These are phyloP conservation scores for Taphrina confusa DNA, from an alignment of 1,139 yeast genomes.

Conservation along the genomic window DNA sequence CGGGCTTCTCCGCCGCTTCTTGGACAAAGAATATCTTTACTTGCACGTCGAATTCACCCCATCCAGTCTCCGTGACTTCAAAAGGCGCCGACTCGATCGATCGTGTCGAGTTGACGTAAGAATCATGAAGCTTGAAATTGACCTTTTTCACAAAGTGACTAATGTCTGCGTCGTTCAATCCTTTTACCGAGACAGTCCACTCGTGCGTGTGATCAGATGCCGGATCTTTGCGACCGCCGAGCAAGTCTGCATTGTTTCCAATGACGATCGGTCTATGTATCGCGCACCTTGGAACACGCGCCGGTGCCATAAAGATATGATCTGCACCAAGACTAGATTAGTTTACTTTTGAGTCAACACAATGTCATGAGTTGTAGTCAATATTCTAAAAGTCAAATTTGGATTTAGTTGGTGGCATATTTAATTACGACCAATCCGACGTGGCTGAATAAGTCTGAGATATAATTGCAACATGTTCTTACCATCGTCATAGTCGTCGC, in stretches of 20 bases:
- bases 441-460: no score
- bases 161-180: conserved; percentile 78
- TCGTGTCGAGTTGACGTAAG: conserved; percentile 81
- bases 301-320: conserved; percentile 35
- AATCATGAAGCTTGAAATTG: conserved; percentile 90
- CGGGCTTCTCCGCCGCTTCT: conserved; percentile 84
- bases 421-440: no score
- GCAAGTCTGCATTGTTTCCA: conserved; percentile 35
- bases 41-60: conserved; percentile 98
- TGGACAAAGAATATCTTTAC: conserved; percentile 81
- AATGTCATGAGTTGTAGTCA: no score
- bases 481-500: no score
- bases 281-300: conserved; percentile 34
- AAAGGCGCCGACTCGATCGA: conserved; percentile 87
- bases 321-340: no score
- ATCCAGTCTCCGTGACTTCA: conserved; percentile 94
- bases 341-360: no score
- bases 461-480: no score
- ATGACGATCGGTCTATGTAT: conserved; percentile 35
- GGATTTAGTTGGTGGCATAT: no score
- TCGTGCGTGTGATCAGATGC: conserved; percentile 86
- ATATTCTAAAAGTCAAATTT: no score
- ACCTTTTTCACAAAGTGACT: conserved; percentile 85
- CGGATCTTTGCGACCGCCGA: conserved; percentile 31
- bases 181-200: conserved; percentile 92